phyloP scores from a whole-genome alignment of 2,329 filamentous ascomycete species.

The Cladorrhinum sp. region DNA sequence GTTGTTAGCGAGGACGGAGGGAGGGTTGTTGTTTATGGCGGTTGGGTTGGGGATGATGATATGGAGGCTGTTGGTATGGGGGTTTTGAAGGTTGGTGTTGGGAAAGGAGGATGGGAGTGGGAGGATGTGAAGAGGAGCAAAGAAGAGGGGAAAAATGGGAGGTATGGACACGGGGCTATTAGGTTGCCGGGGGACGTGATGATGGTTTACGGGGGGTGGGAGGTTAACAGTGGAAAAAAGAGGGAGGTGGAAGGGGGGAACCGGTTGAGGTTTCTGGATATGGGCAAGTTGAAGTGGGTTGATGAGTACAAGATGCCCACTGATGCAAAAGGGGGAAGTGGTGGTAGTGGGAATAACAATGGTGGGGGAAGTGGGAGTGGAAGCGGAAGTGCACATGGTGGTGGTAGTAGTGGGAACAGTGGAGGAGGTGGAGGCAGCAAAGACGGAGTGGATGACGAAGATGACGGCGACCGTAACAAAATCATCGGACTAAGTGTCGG shows the following conservation, averaged over 20 bases:
- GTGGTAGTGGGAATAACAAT: conserved; percentile 23
- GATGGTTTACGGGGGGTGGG: conserved; percentile 64
- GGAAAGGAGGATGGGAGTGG: conserved; percentile 76
- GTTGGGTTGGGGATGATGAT: conserved; percentile 83
- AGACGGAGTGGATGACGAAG: background rate
- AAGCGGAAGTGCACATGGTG: background rate
- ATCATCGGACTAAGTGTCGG: conserved; percentile 63
- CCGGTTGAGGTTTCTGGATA: conserved; percentile 50
- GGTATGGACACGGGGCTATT: conserved; percentile 63
- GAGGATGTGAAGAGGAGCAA: conserved; percentile 46
- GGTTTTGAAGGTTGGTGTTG: conserved; percentile 70
- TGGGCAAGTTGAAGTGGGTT: conserved; percentile 28
- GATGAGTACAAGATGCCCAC: conserved; percentile 43
- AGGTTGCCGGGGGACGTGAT: conserved; percentile 65
- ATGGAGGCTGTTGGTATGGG: conserved; percentile 80
- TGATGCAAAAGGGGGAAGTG: background rate
- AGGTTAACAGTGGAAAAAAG: conserved; percentile 41
- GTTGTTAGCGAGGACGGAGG: conserved; percentile 75
- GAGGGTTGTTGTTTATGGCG: conserved; percentile 76
- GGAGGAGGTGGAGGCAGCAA: background rate
- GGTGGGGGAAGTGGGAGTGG: background rate
- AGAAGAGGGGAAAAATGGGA: conserved; percentile 37
- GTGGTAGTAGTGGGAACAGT: background rate
- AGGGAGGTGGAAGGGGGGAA: conserved; percentile 32
- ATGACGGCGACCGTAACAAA: conserved; percentile 28